Conservation (phyloP, 2,329 filamentous ascomycete species). For the Trichoderma sp. region DNA sequence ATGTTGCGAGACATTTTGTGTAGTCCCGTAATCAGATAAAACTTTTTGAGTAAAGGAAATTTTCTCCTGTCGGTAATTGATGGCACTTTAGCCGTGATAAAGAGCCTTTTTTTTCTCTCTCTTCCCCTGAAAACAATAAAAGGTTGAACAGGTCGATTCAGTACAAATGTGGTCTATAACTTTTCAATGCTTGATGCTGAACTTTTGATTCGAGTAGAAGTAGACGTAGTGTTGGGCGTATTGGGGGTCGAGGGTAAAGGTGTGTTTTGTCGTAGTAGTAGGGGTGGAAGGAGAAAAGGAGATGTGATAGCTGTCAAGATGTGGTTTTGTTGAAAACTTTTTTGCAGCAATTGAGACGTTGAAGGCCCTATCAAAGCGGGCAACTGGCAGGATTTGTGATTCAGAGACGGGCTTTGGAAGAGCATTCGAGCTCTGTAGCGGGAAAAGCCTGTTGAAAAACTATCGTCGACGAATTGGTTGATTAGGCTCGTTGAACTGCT, state of each 20-base stretch:
- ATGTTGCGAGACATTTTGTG: slow-evolving; percentile 52
- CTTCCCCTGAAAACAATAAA: neutral
- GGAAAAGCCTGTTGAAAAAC: slow-evolving; percentile 59
- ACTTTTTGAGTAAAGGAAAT: slow-evolving; percentile 1
- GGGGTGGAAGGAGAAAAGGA: neutral
- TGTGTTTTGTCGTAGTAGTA: neutral
- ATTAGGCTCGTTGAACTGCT: slow-evolving; percentile 75
- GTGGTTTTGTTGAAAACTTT: neutral
- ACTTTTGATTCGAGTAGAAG: neutral
- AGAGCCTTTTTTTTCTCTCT: neutral
- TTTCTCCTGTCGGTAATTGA: neutral
- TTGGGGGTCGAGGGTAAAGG: neutral
- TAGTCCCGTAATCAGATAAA: neutral
- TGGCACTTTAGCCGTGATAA: neutral
- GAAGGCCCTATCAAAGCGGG: slow-evolving; percentile 31
- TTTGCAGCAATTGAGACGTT: slow-evolving; percentile 17
- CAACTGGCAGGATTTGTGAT: slow-evolving; percentile 32
- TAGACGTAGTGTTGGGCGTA: neutral
- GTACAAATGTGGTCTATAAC: neutral
- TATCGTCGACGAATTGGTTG: slow-evolving; percentile 56
- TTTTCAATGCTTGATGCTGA: neutral
- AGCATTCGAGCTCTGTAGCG: slow-evolving; percentile 40
- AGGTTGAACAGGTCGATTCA: neutral
- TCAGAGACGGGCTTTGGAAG: slow-evolving; percentile 41
- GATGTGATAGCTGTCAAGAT: neutral